Conservation (phyloP, 495 filamentous ascomycete genomes). For the Penicillium manginii region DNA sequence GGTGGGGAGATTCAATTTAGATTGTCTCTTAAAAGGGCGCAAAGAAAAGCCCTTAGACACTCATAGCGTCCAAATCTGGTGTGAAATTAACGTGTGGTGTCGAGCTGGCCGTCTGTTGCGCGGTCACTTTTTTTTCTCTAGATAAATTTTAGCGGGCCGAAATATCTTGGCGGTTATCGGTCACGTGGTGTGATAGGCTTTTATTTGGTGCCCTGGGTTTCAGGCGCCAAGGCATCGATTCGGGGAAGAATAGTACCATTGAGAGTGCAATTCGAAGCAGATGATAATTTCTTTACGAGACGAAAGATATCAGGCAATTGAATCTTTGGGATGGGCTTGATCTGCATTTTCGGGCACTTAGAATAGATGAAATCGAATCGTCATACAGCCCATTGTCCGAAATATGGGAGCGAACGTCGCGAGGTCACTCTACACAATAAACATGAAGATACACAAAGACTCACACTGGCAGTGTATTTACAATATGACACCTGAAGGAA, state of each 20-base stretch:
- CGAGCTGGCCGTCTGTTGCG: slow-evolving; percentile 28
- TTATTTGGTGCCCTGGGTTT: slow-evolving; percentile 8
- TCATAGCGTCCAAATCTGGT: slow-evolving; percentile 34
- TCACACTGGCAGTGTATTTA: too few species aligned
- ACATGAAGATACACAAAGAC: too few species aligned
- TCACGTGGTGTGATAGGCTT: slow-evolving; percentile 21
- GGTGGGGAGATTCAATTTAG: slow-evolving; percentile 24
- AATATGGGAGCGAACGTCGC: background rate
- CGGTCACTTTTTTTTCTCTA: slow-evolving; percentile 34
- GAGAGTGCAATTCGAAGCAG: background rate
- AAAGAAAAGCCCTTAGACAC: slow-evolving; percentile 36
- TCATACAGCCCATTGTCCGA: background rate
- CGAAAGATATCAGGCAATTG: too few species aligned
- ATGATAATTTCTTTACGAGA: background rate
- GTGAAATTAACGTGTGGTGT: slow-evolving; percentile 20
- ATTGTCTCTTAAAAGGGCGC: slow-evolving; percentile 27
- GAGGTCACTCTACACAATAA: background rate
- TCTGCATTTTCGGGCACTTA: background rate
- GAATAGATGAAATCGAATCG: background rate
- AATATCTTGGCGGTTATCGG: slow-evolving; percentile 28
- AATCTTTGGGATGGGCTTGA: background rate
- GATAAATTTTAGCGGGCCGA: slow-evolving; percentile 42
- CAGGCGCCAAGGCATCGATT: slow-evolving; percentile 2
- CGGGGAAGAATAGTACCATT: background rate
- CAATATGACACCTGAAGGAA: too few species aligned